These are phyloP conservation scores for Sporothrix sp. DNA, from an alignment of 2,329 filamentous ascomycete species.

Conservation along the genomic window DNA sequence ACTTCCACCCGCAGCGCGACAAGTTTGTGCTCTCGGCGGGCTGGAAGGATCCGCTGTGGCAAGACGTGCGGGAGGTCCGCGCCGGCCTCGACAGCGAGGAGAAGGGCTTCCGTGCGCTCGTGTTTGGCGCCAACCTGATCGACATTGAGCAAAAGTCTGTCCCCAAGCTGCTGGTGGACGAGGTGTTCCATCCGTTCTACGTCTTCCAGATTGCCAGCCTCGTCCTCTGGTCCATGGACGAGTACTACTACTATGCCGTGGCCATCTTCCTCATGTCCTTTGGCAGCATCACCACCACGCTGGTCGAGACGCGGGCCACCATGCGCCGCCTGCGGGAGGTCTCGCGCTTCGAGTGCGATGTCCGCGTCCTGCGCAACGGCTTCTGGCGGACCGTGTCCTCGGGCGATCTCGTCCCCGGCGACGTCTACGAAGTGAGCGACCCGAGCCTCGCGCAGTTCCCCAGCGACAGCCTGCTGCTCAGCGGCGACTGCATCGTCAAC, in stretches of 20 bases:
- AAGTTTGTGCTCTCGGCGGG: constrained; percentile 78
- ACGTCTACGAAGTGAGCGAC: constrained; percentile 95
- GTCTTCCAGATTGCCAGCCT: constrained; percentile 95
- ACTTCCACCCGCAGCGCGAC: constrained; percentile 80
- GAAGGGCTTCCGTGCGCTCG: constrained; percentile 67
- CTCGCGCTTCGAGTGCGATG: constrained; percentile 89
- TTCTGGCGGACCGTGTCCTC: constrained; percentile 91
- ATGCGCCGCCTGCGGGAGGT: constrained; percentile 87
- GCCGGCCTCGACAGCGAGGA: constrained; percentile 81
- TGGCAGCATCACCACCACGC: constrained; percentile 79
- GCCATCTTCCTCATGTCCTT: constrained; percentile 94
- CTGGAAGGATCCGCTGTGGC: constrained; percentile 93
- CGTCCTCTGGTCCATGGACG: constrained; percentile 85
- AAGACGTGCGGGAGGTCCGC: constrained; percentile 62
- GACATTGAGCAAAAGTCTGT: constrained; percentile 87
- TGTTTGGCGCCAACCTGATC: constrained; percentile 86
- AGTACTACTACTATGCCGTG: constrained; percentile 95
- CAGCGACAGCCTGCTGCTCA: constrained; percentile 81
- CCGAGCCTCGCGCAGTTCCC: constrained; percentile 81
- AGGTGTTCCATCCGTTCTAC: constrained; percentile 96
- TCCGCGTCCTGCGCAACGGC: constrained; percentile 83
- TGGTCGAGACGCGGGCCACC: constrained; percentile 84
- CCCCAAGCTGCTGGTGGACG: constrained; percentile 75
- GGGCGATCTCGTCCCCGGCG: constrained; percentile 82
- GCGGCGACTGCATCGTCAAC: constrained; percentile 95